Evolutionary conservation across 2,329 filamentous ascomycete species (phyloP), one percentile per base, ranked within the genome.

Genomic region (Diplocarpon rosae): DNA sequence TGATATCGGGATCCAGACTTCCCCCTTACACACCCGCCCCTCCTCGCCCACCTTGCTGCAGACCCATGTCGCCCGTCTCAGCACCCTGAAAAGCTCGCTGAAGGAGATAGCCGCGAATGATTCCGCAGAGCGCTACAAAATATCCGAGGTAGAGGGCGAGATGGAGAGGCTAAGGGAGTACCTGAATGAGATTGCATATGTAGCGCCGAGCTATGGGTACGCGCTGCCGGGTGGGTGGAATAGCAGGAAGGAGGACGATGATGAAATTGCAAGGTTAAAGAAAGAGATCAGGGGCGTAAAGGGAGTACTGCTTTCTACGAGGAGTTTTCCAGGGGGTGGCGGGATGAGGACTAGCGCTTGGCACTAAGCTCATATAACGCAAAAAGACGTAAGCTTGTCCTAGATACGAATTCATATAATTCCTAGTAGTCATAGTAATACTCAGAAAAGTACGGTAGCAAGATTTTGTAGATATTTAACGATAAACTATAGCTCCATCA

Each of bases 1-100:
- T 37, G 85, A 92, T 59, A 74, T 86, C 48, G 84, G 83, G 51
- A 84, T 85, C 1, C 85, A 92, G 63, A 92, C 85, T 0, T 79
- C 77, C 0, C 70, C 69, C 1, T 66, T 66, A 0, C 61, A 69
- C 2, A 70, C 69, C 3, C 65, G 68, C 5, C 55, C 62, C 17
- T 16, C 50, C 8, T 60, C 41, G 37, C 55, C 37, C 9, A 24
- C 15, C 37, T 17, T 9, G 30, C 62, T 53, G 39, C 34, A 59
- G 43, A 35, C 56, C 61, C 12, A 64, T 65, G 51, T 55, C 54
- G 29, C 71, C 12, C 65, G 64, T 12, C 60, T 80, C 5, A 51
- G 60, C 1, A 57, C 61, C 14, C 60, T 80, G n/a, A 70, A 46
- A 65, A 68, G 66, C 70, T 61, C 66, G 38, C 61, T 75, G 14